Evolutionary conservation across 148 eudicot species (phyloP), one percentile per base, ranked within the genome.

Genomic region (Simmondsia chinensis): DNA sequence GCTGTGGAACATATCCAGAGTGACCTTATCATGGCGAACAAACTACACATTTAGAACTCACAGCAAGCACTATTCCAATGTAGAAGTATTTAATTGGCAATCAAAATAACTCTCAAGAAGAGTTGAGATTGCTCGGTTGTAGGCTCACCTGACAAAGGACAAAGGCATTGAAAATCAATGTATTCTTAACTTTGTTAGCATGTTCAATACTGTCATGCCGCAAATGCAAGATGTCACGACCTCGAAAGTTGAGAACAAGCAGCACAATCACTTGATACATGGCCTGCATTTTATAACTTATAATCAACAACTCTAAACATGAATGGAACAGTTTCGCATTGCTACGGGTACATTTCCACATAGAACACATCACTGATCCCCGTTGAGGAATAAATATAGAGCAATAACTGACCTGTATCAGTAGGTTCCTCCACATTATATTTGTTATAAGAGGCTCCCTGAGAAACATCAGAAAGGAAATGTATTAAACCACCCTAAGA

Each of bases 391-490:
- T 20, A 51, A 31, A 23, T 15, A 15, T 59, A 23, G 23, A n/a
- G 23, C 35, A 1, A 30, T 9, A n/a, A 12, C 32, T 28, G 15
- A 89, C 97, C 97, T 89, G 95, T 39, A 81, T 39, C 36, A 84
- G 16, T 16, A 89, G 61, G 68, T 89, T 89, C 57, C 97, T 81
- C 97, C 97, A 89, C 97, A 89, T 89, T 30, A 85, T 68, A 65
- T 89, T 89, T 38, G 97, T 89, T 20, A 89, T 69, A 20, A 89
- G 85, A 52, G 97, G 97, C 56, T 84, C 97, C 82, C 97, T 89
- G 61, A 46, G 46, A 45, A 26, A 33, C 4, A 39, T 17, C 8
- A 36, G 30, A 23, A 23, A 43, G 10, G 23, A 11, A 43, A 30
- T 2, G 5, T 0, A 12, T n/a, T 12, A 8, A 6, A 26, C 12